Percentiles rank a stretch among this genome's conserved stretches.
These are phyloP conservation scores for Chytriomyces sp. DNA, from an alignment of 192 early-diverging fungal genomes.

Conservation along the genomic window DNA sequence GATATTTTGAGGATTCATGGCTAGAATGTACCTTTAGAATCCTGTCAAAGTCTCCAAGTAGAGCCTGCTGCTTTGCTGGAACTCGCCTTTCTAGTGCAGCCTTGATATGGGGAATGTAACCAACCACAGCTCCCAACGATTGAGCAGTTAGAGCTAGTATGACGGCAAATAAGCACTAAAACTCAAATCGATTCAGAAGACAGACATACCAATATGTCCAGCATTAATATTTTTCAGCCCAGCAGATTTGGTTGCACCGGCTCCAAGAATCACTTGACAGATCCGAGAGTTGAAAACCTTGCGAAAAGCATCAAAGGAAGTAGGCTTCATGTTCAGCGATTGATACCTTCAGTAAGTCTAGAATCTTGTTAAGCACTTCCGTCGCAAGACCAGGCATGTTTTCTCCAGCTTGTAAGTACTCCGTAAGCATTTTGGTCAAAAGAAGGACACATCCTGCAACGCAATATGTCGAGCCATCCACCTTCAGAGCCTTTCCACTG, in stretches of 20 bases:
- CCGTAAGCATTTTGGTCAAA: constrained; percentile 88
- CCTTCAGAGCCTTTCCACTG: constrained; percentile 63
- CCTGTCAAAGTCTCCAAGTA: constrained; percentile 90
- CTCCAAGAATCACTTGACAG: constrained; percentile 97
- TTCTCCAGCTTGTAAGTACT: constrained; percentile 84
- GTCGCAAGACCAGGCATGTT: constrained; percentile 77
- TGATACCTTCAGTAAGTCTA: constrained; percentile 80
- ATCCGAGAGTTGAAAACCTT: constrained; percentile 93
- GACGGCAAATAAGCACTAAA: too few relatives aligned
- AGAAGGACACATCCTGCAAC: constrained; percentile 88
- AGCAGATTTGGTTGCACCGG: constrained; percentile 95
- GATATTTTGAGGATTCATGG: neutral
- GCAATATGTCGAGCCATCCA: constrained; percentile 77
- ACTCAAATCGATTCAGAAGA: neutral
- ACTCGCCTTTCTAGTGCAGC: constrained; percentile 73
- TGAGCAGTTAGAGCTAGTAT: constrained; percentile 89
- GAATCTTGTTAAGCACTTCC: constrained; percentile 85
- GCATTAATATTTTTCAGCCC: constrained; percentile 97
- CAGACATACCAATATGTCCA: constrained; percentile 78
- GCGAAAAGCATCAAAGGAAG: neutral
- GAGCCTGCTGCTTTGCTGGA: constrained; percentile 73
- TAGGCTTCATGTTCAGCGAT: neutral
- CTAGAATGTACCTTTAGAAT: constrained; percentile 51
- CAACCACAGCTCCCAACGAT: constrained; percentile 84
- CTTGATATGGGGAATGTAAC: constrained; percentile 82